Evolutionary conservation across 1,139 yeast genomes (phyloP).

Genomic region (Candida smagusa): DNA sequence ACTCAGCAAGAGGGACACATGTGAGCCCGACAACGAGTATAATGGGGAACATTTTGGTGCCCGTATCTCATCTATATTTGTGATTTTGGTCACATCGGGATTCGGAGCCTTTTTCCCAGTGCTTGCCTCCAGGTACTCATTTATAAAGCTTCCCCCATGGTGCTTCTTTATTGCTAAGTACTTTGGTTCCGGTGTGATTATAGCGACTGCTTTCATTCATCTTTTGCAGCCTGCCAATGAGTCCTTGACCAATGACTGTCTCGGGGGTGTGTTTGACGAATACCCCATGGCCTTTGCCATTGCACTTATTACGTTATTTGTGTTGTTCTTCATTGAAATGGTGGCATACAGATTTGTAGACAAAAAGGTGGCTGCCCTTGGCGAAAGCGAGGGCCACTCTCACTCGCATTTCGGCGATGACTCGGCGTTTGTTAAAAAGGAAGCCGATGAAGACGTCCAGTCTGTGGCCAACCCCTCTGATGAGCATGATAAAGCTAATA

Average conservation of each 20-base stretch:
- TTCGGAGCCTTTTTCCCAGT: conserved; percentile 62
- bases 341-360: conserved; percentile 52
- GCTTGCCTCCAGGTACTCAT: conserved; percentile 51
- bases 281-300: conserved; percentile 69
- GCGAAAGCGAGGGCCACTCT: conserved; percentile 22
- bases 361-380: conserved; percentile 23
- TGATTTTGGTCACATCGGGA: conserved; percentile 55
- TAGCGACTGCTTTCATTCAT: conserved; percentile 87
- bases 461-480: conserved; percentile 18
- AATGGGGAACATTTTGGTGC: conserved; percentile 50
- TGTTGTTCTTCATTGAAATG: conserved; percentile 54
- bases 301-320: conserved; percentile 51
- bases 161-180: conserved; percentile 71
- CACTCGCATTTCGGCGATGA: conserved; percentile 54
- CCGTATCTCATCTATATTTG: conserved; percentile 71
- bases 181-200: conserved; percentile 90
- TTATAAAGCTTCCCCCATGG: conserved; percentile 54
- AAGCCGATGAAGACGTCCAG: conserved; percentile 13
- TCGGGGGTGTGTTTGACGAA: conserved; percentile 51
- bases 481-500: conserved; percentile 14
- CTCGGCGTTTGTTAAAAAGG: conserved; percentile 24
- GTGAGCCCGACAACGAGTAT: conserved; percentile 36
- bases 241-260: conserved; percentile 47
- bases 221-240: conserved; percentile 76
- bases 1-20: conserved; percentile 27